Evolutionary conservation across 163 green algal species (phyloP), one percentile per base, ranked within the genome.

Genomic region (Scenedesmus sp.): DNA sequence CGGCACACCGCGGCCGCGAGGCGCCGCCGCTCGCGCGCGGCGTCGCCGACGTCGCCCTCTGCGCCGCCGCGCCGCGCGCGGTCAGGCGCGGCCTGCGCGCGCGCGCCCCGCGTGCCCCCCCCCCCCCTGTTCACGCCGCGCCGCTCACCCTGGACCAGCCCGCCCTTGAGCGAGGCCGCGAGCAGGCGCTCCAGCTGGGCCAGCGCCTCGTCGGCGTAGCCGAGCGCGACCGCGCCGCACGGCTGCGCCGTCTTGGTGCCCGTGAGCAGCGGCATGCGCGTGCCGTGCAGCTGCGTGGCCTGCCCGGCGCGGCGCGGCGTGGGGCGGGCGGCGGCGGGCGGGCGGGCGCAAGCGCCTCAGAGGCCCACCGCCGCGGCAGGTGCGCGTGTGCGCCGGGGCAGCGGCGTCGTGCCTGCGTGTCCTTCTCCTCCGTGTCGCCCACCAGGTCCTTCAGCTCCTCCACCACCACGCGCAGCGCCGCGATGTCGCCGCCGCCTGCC

Each of bases 231-330:
- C 20, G 39, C 28, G 20, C 42, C 56, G 60, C 58, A 63, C 2
- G 71, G 71, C 71, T 80, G 71, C 53, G 71, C 71, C 24, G 71
- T 80, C 56, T 63, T 71, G 17, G 28, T 39, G 29, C 26, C 24
- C 13, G 36, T 50, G 22, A 80, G 58, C 29, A 71, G 45, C 3
- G 71, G 29, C 9, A 80, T 26, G 0, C 28, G 24, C 17, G 33
- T 64, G 15, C 71, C 45, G 29, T 45, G 71, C 58, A 42, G 29
- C 47, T 80, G 71, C 15, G 71, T 80, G 29, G 58, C 36, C 58
- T 80, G 71, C 17, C 57, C 63, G 1, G 28, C 9, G 42, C n/a
- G n/a, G n/a, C n/a, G n/a, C n/a, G n/a, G n/a, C n/a, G n/a, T n/a
- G n/a, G n/a, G n/a, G n/a, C n/a, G n/a, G n/a, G n/a, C n/a, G n/a